Conservation (phyloP, 805 yeast genomes). For the Grigorovia yakushimaensis region DNA sequence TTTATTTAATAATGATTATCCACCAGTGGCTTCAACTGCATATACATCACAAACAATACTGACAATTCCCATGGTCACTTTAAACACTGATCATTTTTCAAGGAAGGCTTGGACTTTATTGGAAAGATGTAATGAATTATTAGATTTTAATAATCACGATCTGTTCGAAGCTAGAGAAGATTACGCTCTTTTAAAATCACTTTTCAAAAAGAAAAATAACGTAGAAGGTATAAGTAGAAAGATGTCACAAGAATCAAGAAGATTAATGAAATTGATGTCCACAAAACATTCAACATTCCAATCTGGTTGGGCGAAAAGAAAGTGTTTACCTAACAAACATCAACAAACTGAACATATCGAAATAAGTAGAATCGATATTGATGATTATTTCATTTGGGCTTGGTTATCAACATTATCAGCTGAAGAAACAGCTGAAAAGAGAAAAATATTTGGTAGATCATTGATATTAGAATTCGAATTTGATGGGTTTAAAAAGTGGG, state of each 20-base stretch:
- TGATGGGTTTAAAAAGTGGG: constrained; percentile 70
- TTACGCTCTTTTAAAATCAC: constrained; percentile 59
- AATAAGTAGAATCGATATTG: constrained; percentile 58
- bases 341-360: constrained; percentile 24
- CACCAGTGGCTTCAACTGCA: constrained; percentile 46
- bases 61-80: constrained; percentile 52
- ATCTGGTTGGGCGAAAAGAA: constrained; percentile 34
- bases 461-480: constrained; percentile 73
- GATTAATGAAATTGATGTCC: constrained; percentile 38
- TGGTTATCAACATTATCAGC: constrained; percentile 73
- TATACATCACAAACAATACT: constrained; percentile 35
- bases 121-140: constrained; percentile 44
- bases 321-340: constrained; percentile 15
- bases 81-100: constrained; percentile 39
- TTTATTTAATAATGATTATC: constrained; percentile 58
- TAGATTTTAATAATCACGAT: constrained; percentile 62
- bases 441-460: constrained; percentile 69
- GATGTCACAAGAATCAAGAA: constrained; percentile 63
- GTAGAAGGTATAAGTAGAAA: constrained; percentile 46
- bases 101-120: constrained; percentile 50
- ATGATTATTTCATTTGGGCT: constrained; percentile 86
- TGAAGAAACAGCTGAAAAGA: constrained; percentile 58
- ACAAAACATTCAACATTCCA: constrained; percentile 32
- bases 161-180: constrained; percentile 68
- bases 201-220: constrained; percentile 51